Percentiles rank a stretch among this genome's conserved stretches.
These are phyloP conservation scores for Hyphopichia khmerensis DNA, from an alignment of 1,139 yeast species.

Conservation along the genomic window DNA sequence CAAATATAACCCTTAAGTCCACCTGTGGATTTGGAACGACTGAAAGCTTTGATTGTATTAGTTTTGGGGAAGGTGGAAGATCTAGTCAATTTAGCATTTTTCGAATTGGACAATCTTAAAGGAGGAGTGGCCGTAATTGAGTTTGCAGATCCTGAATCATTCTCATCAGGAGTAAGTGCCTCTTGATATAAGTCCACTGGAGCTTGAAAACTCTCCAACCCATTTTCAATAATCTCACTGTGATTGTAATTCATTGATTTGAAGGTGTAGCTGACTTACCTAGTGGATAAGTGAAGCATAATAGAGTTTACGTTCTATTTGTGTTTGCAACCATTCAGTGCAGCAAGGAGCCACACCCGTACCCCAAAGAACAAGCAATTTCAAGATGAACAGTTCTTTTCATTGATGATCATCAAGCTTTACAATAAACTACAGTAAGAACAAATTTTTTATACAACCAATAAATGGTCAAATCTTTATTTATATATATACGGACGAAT, in stretches of 20 bases:
- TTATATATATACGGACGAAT: constrained; percentile 6
- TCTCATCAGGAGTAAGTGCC: background rate
- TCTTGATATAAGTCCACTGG: background rate
- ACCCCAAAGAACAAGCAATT: too few relatives aligned
- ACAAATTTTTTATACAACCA: constrained; percentile 1
- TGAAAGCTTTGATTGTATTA: background rate
- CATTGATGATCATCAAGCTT: background rate
- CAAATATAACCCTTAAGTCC: background rate
- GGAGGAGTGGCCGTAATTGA: background rate
- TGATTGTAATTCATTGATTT: too few relatives aligned
- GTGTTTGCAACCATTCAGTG: too few relatives aligned
- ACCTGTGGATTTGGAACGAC: background rate
- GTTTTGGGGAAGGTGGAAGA: background rate
- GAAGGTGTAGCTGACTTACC: too few relatives aligned
- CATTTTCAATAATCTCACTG: too few relatives aligned
- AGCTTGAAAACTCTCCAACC: too few relatives aligned
- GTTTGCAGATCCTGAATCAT: background rate
- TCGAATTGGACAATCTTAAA: background rate
- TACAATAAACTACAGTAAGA: background rate
- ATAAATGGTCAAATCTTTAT: constrained; percentile 1
- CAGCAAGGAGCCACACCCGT: background rate
- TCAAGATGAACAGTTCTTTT: background rate
- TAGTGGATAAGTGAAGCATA: too few relatives aligned
- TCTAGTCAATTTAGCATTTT: background rate
- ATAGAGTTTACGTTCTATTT: too few relatives aligned